Evolutionary conservation across 192 early-diverging fungal genomes (phyloP).

Genomic region (Thamnidium elegans): DNA sequence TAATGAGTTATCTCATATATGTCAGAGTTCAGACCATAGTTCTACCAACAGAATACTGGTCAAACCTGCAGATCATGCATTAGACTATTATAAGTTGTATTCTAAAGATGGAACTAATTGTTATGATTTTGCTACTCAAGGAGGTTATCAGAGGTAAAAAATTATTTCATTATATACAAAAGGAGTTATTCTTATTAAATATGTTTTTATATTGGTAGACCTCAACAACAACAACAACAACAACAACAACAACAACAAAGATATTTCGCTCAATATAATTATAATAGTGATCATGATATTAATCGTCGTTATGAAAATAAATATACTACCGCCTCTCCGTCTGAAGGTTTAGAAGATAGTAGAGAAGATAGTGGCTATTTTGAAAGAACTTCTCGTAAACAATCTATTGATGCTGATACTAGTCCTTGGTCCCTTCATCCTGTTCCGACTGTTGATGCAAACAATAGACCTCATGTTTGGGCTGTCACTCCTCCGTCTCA

Average conservation of each 20-base stretch:
- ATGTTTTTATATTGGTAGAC: too few relatives aligned
- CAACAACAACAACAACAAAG: too few relatives aligned
- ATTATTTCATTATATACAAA: too few relatives aligned
- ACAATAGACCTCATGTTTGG: slow-evolving; percentile 1
- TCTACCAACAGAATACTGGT: slow-evolving; percentile 18
- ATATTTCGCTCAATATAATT: too few relatives aligned
- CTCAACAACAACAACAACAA: too few relatives aligned
- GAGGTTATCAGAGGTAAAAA: slow-evolving; percentile 14
- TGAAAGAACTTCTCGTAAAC: slow-evolving; percentile 4
- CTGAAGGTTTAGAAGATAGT: too few relatives aligned
- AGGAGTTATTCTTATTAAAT: too few relatives aligned
- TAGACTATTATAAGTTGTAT: slow-evolving; percentile 2
- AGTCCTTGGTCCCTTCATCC: too few relatives aligned
- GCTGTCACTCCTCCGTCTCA: slow-evolving; percentile 5
- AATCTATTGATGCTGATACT: slow-evolving; percentile 1
- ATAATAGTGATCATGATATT: too few relatives aligned
- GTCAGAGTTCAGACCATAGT: slow-evolving; percentile 19
- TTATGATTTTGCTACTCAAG: slow-evolving; percentile 9
- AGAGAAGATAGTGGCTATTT: slow-evolving; percentile 1
- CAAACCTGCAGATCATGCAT: slow-evolving; percentile 4
- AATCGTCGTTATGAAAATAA: too few relatives aligned
- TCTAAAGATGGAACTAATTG: slow-evolving; percentile 13
- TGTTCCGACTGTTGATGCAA: neutral
- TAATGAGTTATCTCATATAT: slow-evolving; percentile 17
- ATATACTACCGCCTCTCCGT: too few relatives aligned